Evolutionary conservation across 176 grass and related monocot genomes (phyloP), one percentile per base, ranked within the genome.

Genomic region (Oryza punctata): DNA sequence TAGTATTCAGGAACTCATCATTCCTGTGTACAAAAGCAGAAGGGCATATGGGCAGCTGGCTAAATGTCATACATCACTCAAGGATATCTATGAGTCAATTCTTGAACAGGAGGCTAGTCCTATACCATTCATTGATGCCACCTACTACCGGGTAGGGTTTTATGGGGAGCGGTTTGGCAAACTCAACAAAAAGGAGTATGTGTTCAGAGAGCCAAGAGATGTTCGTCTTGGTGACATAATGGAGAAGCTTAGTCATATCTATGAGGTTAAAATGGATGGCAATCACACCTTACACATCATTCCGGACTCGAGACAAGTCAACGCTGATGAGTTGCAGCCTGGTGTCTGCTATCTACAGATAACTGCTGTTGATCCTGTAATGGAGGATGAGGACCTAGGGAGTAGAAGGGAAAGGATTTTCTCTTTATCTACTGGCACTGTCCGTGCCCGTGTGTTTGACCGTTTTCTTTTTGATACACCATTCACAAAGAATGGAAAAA

Each of bases 401-500:
- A 95, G 91, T 81, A 91, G 96, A 78, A 99, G 93, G 88, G 96
- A 99, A 87, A 99, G 93, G 54, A 98, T 99, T 68, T 89, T 99
- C 54, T 94, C 91, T 89, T 67, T 99, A 61, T 93, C 91, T 54
- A 96, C 93, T 57, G 93, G 93, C 32, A 91, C 87, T 77, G 87
- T 95, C 21, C 91, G 96, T 45, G 93, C 96, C 40, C 91, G 93
- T 77, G 93, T 99, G 50, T 99, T 99, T 83, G 93, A 96, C 72
- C 91, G 86, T 64, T 99, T 99, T 72, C 80, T 99, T 64, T 99
- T 96, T 15, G 96, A 99, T 30, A 99, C 96, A 6, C 96, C 96
- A 29, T 99, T 99, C 85, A 99, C 96, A 59, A 99, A 99, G 67
- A 99, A 96, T 81, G 96, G 96, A 67, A 99, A 99, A 83, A 99